phyloP scores from a whole-genome alignment of 768 basidiomycete genomes.

The Neoboletus brunneissimus region DNA sequence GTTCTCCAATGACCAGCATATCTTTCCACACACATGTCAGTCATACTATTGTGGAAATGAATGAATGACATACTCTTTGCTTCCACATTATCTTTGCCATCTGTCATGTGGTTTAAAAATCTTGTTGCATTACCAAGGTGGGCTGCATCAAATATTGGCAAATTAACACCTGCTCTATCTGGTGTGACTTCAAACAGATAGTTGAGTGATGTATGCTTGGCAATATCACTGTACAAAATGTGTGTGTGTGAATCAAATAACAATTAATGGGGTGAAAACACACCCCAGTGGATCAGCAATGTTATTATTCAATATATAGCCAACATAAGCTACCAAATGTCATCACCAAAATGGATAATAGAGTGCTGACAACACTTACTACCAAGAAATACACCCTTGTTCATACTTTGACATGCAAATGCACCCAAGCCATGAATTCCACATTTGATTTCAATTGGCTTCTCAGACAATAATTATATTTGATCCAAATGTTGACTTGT shows the following conservation, averaged over 20 bases:
- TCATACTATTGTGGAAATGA: background rate
- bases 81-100: slow-evolving; percentile 13
- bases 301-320: slow-evolving; percentile 14
- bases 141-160: slow-evolving; percentile 37
- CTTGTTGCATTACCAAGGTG: slow-evolving; percentile 43
- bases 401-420: slow-evolving; percentile 35
- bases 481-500: background rate
- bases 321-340: slow-evolving; percentile 40
- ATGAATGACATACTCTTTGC: slow-evolving; percentile 26
- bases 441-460: slow-evolving; percentile 37
- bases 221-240: slow-evolving; percentile 9
- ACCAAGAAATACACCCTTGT: slow-evolving; percentile 30
- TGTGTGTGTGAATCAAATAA: background rate
- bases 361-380: slow-evolving; percentile 14
- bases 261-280: background rate
- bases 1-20: slow-evolving; percentile 32
- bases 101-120: slow-evolving; percentile 39
- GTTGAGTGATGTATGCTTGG: slow-evolving; percentile 25
- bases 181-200: slow-evolving; percentile 33
- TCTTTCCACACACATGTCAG: slow-evolving; percentile 14
- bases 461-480: background rate
- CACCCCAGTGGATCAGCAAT: slow-evolving; percentile 17
- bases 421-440: slow-evolving; percentile 45
- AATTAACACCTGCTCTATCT: background rate
- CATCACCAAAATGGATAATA: background rate